Conservation (phyloP, 441 rosid species). For the Theobroma grandiflorum region DNA sequence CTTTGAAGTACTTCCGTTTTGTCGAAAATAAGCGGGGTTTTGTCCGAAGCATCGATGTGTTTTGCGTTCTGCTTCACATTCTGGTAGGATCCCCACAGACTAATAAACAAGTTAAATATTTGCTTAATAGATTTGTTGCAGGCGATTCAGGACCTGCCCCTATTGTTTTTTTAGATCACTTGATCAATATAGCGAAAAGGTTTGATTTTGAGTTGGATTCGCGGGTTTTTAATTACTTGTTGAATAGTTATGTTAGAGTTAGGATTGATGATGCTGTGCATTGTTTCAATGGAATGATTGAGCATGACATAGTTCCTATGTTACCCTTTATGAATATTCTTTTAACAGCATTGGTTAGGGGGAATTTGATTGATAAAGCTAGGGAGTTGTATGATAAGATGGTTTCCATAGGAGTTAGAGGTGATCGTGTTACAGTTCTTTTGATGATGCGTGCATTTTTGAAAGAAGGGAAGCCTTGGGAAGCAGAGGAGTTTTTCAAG, state of each 20-base stretch:
- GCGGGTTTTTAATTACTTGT: constrained; percentile 54
- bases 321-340: constrained; percentile 39
- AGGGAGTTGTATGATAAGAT: constrained; percentile 52
- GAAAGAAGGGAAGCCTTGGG: constrained; percentile 54
- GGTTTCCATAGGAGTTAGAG: constrained; percentile 50
- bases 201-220: constrained; percentile 46
- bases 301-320: constrained; percentile 43
- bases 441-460: constrained; percentile 58
- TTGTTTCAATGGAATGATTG: constrained; percentile 53
- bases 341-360: constrained; percentile 48
- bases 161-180: constrained; percentile 40
- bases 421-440: constrained; percentile 51
- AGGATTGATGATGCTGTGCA: constrained; percentile 48
- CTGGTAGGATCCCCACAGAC: constrained; percentile 42
- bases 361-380: constrained; percentile 45
- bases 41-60: constrained; percentile 43
- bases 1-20: constrained; percentile 47
- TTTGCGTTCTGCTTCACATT: constrained; percentile 67
- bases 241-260: constrained; percentile 56
- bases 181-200: constrained; percentile 45
- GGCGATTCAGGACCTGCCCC: constrained; percentile 48
- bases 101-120: constrained; percentile 35
- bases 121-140: constrained; percentile 45
- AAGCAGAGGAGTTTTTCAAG: constrained; percentile 48
- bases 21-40: constrained; percentile 48